Percentiles rank a stretch among this genome's conserved stretches.
These are phyloP conservation scores for Globisporangium paroecandrum DNA, from an alignment of 352 stramenopile genomes.

Conservation along the genomic window DNA sequence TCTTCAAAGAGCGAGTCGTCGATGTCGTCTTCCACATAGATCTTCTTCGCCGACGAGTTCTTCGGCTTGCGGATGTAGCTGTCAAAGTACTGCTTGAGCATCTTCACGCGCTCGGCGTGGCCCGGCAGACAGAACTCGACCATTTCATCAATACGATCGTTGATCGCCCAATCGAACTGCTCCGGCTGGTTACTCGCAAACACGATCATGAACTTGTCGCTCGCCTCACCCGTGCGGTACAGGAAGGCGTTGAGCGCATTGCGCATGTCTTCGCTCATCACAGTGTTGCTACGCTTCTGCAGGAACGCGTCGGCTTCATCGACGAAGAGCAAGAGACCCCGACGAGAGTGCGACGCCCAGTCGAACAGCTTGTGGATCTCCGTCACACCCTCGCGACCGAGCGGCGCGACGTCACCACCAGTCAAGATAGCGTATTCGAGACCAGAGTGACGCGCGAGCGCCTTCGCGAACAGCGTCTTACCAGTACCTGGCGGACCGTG, in stretches of 20 bases:
- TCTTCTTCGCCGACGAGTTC: constrained; percentile 84
- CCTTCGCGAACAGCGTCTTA: constrained; percentile 99
- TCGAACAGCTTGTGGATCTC: constrained; percentile 99
- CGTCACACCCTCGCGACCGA: constrained; percentile 96
- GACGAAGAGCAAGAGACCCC: constrained; percentile 97
- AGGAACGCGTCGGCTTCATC: constrained; percentile 99
- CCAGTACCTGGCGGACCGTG: constrained; percentile 97
- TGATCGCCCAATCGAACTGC: constrained; percentile 98
- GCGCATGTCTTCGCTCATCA: constrained; percentile 96
- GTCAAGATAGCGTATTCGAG: constrained; percentile 99
- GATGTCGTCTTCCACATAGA: constrained; percentile 88
- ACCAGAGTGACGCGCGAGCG: constrained; percentile 94
- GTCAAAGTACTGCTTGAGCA: constrained; percentile 98
- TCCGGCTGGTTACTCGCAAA: constrained; percentile 99
- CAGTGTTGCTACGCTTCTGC: constrained; percentile 93
- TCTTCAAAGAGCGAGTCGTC: constrained; percentile 91
- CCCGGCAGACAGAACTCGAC: constrained; percentile 95
- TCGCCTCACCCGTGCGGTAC: constrained; percentile 96
- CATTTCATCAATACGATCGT: constrained; percentile 99
- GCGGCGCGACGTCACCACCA: constrained; percentile 97
- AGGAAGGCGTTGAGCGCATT: constrained; percentile 99
- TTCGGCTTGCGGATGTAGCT: constrained; percentile 94
- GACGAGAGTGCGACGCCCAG: constrained; percentile 95
- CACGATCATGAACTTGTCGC: constrained; percentile 99
- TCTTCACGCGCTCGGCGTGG: constrained; percentile 92